phyloP scores from a whole-genome alignment of 2,329 filamentous ascomycete species.

The Fusarium brevicatenulatum region DNA sequence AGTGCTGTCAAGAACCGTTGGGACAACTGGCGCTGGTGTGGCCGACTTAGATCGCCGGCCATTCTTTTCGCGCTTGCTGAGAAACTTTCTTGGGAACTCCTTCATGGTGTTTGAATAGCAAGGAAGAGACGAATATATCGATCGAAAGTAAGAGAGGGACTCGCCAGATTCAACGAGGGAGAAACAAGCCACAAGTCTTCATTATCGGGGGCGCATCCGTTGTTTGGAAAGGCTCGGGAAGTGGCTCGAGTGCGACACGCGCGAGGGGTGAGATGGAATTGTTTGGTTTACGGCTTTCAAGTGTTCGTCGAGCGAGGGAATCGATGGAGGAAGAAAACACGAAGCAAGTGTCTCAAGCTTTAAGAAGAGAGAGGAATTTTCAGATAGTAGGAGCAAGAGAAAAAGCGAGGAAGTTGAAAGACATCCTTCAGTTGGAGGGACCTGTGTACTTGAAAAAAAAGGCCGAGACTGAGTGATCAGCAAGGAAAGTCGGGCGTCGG shows the following conservation, averaged over 20 bases:
- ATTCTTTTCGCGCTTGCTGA: slow-evolving; percentile 75
- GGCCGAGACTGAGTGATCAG: slow-evolving; percentile 24
- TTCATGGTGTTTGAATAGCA: slow-evolving; percentile 57
- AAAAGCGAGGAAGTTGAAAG: slow-evolving; percentile 24
- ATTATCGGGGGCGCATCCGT: slow-evolving; percentile 45
- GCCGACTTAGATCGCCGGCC: slow-evolving; percentile 65
- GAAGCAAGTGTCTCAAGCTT: not conserved
- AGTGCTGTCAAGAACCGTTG: slow-evolving; percentile 20
- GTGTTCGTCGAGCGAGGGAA: not conserved
- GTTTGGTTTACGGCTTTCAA: not conserved
- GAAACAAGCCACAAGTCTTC: slow-evolving; percentile 43
- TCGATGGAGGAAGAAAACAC: not conserved
- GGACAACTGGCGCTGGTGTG: slow-evolving; percentile 62
- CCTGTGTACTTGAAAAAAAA: slow-evolving; percentile 34
- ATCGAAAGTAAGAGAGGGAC: slow-evolving; percentile 27
- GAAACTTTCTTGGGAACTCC: slow-evolving; percentile 70
- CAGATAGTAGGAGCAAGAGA: not conserved
- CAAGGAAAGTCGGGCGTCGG: slow-evolving; percentile 1
- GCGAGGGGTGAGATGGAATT: slow-evolving; percentile 12
- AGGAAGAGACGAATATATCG: not conserved
- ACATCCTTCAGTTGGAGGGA: slow-evolving; percentile 10
- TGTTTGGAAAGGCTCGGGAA: slow-evolving; percentile 24
- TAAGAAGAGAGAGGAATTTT: not conserved
- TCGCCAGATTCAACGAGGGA: slow-evolving; percentile 49
- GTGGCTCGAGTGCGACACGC: slow-evolving; percentile 33